Conservation (phyloP, 164 flowering plant genomes). For the Umbilicus rupestris region DNA sequence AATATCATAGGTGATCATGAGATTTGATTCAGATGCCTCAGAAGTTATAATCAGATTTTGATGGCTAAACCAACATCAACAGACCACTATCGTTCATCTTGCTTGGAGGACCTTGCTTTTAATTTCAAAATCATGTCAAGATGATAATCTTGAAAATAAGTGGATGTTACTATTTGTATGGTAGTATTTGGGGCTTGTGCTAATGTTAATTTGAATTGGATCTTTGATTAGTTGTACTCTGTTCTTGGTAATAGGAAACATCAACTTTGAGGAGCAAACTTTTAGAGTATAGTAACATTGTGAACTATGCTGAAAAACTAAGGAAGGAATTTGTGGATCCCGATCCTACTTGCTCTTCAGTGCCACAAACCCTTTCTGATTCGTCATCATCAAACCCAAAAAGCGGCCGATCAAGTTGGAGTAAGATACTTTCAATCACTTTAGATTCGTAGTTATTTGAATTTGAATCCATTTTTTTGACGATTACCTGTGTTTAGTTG, state of each 20-base stretch:
- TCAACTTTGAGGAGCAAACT: conserved; percentile 61
- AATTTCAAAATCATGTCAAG: not conserved
- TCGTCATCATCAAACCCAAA: conserved; percentile 52
- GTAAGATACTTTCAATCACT: conserved; percentile 33
- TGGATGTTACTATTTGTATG: not conserved
- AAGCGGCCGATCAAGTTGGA: conserved; percentile 44
- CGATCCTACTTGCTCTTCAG: conserved; percentile 41
- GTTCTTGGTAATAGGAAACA: conserved; percentile 39
- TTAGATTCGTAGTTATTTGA: not conserved
- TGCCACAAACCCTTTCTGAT: conserved; percentile 26
- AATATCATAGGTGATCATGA: not conserved
- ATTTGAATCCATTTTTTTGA: not conserved
- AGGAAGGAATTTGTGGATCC: conserved; percentile 42
- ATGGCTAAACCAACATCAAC: not conserved
- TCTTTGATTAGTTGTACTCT: not conserved
- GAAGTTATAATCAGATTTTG: not conserved
- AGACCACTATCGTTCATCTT: no score
- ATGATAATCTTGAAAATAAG: not conserved
- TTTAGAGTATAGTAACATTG: conserved; percentile 49
- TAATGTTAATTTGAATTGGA: not conserved
- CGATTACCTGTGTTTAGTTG: not conserved
- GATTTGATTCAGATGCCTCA: not conserved
- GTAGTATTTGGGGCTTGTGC: not conserved
- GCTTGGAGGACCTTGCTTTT: no score
- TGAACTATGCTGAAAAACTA: conserved; percentile 51